Base-by-base conservation (phyloP, 805 yeast genomes). In the Schwanniomyces yamadae region DNA sequence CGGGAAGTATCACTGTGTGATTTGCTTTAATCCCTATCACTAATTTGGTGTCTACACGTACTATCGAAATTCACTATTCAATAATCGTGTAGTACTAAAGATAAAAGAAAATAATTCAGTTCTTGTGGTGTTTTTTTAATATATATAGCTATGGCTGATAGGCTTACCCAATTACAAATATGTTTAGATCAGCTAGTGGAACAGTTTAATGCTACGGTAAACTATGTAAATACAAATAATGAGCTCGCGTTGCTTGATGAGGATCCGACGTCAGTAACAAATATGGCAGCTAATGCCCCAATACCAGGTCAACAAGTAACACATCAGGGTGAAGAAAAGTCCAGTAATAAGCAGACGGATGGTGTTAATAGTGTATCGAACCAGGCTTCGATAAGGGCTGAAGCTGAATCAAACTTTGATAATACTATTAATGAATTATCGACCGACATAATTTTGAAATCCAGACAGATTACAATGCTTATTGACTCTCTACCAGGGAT, bases 401-500 rank as follows among this genome's bases (percentile, higher is more conserved):
- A 42, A 11, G 41, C 53, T 3, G 54, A 46, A 24, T 37, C 44
- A 10, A 45, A 50, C 14, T 64, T 63, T 36, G 63, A 58, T 12
- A 61, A 69, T 41, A 84, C 81, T 18, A 71, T 80, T 31, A 78
- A 77, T 47, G 98, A 93, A 54, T 69, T 93, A 6, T 77, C 95
- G 2, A 78, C 85, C 0, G 99, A 91, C 54, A 75, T 91, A 6
- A 85, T 90, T 17, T 61, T 88, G 39, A 90, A 90, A 53, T 78
- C 95, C 4, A 75, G 95, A 49, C 98, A 93, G 57, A 84, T 91
- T 11, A 75, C 86, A 25, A 80, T 85, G 50, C 75, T 91, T 18
- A 89, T 91, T 25, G 95, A 86, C 53, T 79, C 95, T 2, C 66
- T 91, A 28, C 99, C 99, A 0, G 98, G 97, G 9, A 86, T 88